Percentiles rank a stretch among this genome's conserved stretches.
Conservation (phyloP, 2,329 filamentous ascomycete genomes). For the Claviceps paspali region DNA sequence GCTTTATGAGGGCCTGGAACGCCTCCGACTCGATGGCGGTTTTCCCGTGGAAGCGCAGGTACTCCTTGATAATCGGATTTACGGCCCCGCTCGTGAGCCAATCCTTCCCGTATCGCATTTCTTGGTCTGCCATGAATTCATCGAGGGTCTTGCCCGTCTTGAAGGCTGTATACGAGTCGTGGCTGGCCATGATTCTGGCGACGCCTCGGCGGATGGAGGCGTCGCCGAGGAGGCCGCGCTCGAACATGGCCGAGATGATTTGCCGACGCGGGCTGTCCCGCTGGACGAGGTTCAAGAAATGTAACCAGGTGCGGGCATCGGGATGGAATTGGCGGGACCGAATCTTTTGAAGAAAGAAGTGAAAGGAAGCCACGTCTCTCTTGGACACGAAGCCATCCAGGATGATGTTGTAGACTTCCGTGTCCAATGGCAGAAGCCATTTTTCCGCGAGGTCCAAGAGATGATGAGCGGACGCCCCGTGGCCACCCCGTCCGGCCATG, state of each 20-base stretch:
- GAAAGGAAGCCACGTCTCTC: conserved; percentile 26
- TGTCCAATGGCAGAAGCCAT: conserved; percentile 26
- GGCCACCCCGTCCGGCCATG: conserved; percentile 21
- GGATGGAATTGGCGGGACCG: conserved; percentile 21
- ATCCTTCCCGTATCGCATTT: conserved; percentile 26
- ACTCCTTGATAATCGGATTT: conserved; percentile 25
- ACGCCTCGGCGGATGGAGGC: conserved; percentile 21
- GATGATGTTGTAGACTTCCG: conserved; percentile 32
- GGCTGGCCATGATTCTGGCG: conserved; percentile 25
- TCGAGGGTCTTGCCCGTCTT: conserved; percentile 18
- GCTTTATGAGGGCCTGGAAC: conserved; percentile 14
- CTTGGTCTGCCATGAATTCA: conserved; percentile 25
- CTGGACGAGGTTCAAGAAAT: conserved; percentile 38
- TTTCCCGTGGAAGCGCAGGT: conserved; percentile 22
- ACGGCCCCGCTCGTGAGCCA: conserved; percentile 26
- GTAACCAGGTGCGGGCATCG: conserved; percentile 31
- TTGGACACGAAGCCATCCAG: conserved; percentile 24
- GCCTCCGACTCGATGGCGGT: conserved; percentile 12
- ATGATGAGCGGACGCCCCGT: conserved; percentile 17
- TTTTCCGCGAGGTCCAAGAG: conserved; percentile 24
- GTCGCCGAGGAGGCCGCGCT: conserved; percentile 26
- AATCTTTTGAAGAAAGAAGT: conserved; percentile 26
- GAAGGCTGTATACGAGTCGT: conserved; percentile 28
- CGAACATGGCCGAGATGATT: conserved; percentile 30
- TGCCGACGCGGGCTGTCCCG: conserved; percentile 38